Conservation (phyloP, 768 basidiomycete species). For the Leccinum subtestaceum region DNA sequence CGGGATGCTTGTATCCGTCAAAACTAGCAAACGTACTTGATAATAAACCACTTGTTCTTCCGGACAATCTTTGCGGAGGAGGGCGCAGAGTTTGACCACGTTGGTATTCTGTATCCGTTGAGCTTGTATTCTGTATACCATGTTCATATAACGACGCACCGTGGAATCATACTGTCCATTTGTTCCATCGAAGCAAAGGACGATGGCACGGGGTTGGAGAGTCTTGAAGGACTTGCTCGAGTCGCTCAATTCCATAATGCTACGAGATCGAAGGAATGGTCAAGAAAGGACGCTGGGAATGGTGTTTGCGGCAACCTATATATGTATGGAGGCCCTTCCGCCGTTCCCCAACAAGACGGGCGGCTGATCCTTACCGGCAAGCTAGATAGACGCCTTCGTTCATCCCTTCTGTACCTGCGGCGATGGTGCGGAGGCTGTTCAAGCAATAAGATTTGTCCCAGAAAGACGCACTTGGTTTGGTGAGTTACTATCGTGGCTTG, state of each 20-base stretch:
- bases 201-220: constrained; percentile 41
- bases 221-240: background rate
- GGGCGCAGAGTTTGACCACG: constrained; percentile 64
- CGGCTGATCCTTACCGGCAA: background rate
- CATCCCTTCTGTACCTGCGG: background rate
- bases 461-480: background rate
- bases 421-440: background rate
- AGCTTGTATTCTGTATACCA: background rate
- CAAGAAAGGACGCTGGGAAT: background rate
- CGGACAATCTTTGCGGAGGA: constrained; percentile 56
- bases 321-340: background rate
- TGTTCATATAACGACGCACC: constrained; percentile 33
- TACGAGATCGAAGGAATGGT: background rate
- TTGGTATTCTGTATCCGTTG: constrained; percentile 52
- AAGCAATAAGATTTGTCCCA: background rate
- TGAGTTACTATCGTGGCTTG: background rate
- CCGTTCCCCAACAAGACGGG: background rate
- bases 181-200: constrained; percentile 75
- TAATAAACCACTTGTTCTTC: constrained; percentile 65
- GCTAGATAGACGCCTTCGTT: background rate
- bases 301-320: background rate
- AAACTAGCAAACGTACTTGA: constrained; percentile 45
- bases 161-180: constrained; percentile 46
- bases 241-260: constrained; percentile 15
- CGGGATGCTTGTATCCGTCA: background rate